Evolutionary conservation across 148 eudicot species (phyloP).

Genomic region (Arbutus unedo): DNA sequence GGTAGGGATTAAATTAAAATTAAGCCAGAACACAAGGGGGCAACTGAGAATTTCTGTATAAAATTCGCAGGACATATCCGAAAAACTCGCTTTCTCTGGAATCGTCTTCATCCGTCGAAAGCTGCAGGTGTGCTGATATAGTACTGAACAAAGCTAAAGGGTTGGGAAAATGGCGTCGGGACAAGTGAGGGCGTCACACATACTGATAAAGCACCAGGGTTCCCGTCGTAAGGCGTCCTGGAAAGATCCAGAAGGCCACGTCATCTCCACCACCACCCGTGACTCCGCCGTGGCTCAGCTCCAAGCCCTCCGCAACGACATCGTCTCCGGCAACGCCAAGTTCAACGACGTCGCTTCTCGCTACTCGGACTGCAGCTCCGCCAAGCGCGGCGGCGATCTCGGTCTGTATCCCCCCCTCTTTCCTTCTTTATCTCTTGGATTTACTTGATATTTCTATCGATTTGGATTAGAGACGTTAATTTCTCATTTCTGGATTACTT

Average conservation of each 20-base stretch:
- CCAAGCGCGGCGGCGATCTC: slow-evolving; percentile 96
- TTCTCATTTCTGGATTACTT: neutral
- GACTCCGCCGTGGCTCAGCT: slow-evolving; percentile 74
- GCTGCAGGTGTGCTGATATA: neutral
- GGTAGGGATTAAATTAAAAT: too few relatives aligned
- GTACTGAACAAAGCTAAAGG: neutral
- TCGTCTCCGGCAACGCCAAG: slow-evolving; percentile 55
- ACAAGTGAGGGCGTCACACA: slow-evolving; percentile 83
- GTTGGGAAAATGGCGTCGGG: slow-evolving; percentile 48
- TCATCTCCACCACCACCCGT: slow-evolving; percentile 59
- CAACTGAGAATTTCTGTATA: neutral
- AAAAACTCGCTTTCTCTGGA: neutral
- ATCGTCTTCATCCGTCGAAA: neutral
- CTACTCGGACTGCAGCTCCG: slow-evolving; percentile 81
- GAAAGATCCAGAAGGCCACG: slow-evolving; percentile 89
- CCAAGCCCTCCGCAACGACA: slow-evolving; percentile 54
- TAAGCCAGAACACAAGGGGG: neutral
- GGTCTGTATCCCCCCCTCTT: slow-evolving; percentile 29
- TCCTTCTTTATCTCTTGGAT: neutral
- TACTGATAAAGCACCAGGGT: slow-evolving; percentile 84
- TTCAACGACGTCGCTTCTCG: slow-evolving; percentile 62
- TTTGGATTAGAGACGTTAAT: neutral
- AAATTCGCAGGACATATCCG: neutral
- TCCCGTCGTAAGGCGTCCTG: slow-evolving; percentile 87
- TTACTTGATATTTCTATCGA: neutral